phyloP scores from a whole-genome alignment of 176 grass and related monocot genomes.

The Elymus sibiricus region DNA sequence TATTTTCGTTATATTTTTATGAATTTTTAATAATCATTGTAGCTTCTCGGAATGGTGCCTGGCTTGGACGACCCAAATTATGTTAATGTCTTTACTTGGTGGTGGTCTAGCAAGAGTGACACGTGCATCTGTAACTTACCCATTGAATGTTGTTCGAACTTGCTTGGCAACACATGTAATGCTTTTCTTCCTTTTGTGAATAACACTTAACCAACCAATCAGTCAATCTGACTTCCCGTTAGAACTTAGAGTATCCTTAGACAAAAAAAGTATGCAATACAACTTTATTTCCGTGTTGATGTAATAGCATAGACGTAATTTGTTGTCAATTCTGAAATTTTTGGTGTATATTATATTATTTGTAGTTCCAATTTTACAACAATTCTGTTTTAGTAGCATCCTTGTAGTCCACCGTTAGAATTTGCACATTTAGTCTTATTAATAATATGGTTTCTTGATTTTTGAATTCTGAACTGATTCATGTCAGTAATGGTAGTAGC shows the following conservation, averaged over 20 bases:
- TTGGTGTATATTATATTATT: too few species aligned
- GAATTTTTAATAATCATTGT: conserved; percentile 13
- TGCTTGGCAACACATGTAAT: conserved; percentile 80
- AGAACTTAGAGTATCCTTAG: not conserved
- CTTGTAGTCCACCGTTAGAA: too few species aligned
- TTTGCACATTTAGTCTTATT: too few species aligned
- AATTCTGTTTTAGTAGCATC: too few species aligned
- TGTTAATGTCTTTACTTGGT: conserved; percentile 53
- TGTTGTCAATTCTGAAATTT: too few species aligned
- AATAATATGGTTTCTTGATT: too few species aligned
- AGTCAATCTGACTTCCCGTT: not conserved
- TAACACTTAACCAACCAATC: not conserved
- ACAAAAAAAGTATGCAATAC: not conserved
- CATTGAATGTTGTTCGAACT: conserved; percentile 81
- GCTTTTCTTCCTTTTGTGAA: not conserved
- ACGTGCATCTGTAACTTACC: conserved; percentile 79
- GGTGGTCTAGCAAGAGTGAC: conserved; percentile 88
- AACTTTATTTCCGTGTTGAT: not conserved
- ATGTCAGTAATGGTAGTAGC: too few species aligned
- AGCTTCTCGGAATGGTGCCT: conserved; percentile 64
- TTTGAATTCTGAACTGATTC: too few species aligned
- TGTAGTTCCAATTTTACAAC: too few species aligned
- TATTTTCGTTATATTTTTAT: conserved; percentile 6
- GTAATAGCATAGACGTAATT: too few species aligned
- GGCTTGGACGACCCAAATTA: conserved; percentile 53